Evolutionary conservation across 2,329 filamentous ascomycete species (phyloP), one percentile per base, ranked within the genome.

Genomic region (Xylaria polymorpha): DNA sequence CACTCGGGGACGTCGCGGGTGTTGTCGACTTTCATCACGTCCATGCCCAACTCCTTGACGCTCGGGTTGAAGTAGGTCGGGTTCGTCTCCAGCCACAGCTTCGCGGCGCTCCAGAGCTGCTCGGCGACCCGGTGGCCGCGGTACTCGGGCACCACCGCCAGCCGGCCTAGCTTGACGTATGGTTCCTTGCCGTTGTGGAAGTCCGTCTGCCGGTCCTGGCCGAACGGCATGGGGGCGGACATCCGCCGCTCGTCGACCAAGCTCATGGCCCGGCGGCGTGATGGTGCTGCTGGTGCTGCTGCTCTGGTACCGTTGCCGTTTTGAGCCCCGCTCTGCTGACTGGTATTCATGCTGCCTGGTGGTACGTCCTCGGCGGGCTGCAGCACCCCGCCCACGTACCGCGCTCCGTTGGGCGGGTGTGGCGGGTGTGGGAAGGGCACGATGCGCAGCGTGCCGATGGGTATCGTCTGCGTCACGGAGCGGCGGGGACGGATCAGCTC

Each of bases 121-220:
- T 85, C 85, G 0, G 88, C 90, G 39, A 97, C 82, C 12, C 88
- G 88, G 69, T 86, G 84, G 0, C 90, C 88, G 37, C 94, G 87
- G 77, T 89, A 93, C 32, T 87, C 83, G 9, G 84, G 81, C 15
- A 92, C 73, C 0, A 96, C 90, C 0, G 93, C 92, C 35, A 98
- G 83, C 0, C 93, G 87, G 5, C 93, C 93, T 1, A 98, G 81
- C 81, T 95, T 97, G 71, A 97, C 84, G 79, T 95, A 97, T 0
- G 92, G 89, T 76, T 97, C 93, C 44, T 83, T 77, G 7, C 86
- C 87, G 75, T 92, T 85, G 77, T 88, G 86, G 72, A 85, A 82
- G 59, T 80, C 84, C 48, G 85, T 88, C 53, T 79, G 74, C 3
- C 83, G 81, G 76, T 88, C 85, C 10, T 25, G 29, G n/a, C 74